These are phyloP conservation scores for Populus alba DNA, from an alignment of 345 rosid genomes.

Conservation along the genomic window DNA sequence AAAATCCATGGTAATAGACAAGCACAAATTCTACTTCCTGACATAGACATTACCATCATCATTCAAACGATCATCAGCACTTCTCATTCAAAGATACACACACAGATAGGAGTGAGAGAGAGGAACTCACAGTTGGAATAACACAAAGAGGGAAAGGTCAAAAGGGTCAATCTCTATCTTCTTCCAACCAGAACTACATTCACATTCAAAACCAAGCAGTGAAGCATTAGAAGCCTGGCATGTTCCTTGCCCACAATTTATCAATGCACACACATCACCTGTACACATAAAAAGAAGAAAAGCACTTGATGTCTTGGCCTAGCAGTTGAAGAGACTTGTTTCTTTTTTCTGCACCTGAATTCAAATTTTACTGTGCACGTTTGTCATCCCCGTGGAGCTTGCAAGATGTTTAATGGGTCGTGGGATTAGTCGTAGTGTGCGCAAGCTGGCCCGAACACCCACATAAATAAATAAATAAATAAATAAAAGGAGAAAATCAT, in stretches of 20 bases:
- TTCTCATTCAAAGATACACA: background rate
- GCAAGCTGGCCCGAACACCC: too few relatives aligned
- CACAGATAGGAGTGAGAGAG: background rate
- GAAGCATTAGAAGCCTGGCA: constrained; percentile 21
- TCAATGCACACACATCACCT: constrained; percentile 12
- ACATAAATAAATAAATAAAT: too few relatives aligned
- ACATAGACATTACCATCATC: background rate
- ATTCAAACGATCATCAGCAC: background rate
- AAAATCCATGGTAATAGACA: too few relatives aligned
- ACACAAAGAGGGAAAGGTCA: constrained; percentile 37
- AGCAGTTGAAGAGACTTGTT: too few relatives aligned
- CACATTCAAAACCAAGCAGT: constrained; percentile 30
- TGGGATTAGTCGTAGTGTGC: too few relatives aligned
- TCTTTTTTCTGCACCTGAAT: too few relatives aligned
- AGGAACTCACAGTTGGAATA: constrained; percentile 42
- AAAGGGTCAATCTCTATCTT: constrained; percentile 36
- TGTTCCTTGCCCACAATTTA: constrained; percentile 40
- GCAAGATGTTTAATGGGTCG: too few relatives aligned
- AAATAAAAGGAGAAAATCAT: background rate
- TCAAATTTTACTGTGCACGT: too few relatives aligned
- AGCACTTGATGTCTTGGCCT: too few relatives aligned
- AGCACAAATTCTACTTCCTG: background rate
- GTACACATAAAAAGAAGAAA: background rate
- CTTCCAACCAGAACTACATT: constrained; percentile 48
- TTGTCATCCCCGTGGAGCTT: too few relatives aligned